Evolutionary conservation across 1,139 yeast species (phyloP).

Genomic region (Lodderomyces parapsilosis): DNA sequence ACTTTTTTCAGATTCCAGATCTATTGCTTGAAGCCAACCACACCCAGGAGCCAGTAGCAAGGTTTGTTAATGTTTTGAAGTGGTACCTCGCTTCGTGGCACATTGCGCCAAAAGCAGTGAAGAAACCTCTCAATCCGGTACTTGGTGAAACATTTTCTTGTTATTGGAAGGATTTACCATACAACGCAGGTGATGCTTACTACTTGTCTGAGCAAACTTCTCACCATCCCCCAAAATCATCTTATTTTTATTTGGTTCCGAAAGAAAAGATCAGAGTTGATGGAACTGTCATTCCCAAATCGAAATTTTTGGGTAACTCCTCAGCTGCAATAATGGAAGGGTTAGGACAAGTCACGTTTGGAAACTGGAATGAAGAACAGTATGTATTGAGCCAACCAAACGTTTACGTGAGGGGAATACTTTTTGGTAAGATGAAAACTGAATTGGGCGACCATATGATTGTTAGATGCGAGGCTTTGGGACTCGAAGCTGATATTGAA

Average conservation of each 20-base stretch:
- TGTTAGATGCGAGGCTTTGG: constrained; percentile 61
- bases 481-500: constrained; percentile 77
- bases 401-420: constrained; percentile 90
- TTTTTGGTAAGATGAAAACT: constrained; percentile 84
- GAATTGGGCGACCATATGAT: constrained; percentile 91
- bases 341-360: constrained; percentile 66
- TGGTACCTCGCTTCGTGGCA: constrained; percentile 98
- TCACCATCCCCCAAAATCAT: constrained; percentile 97
- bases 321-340: constrained; percentile 99
- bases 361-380: constrained; percentile 61
- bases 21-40: constrained; percentile 68
- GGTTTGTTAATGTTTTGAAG: constrained; percentile 72
- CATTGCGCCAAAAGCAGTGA: constrained; percentile 96
- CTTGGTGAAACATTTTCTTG: constrained; percentile 87
- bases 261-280: constrained; percentile 80
- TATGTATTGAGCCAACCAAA: constrained; percentile 90
- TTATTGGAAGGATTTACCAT: constrained; percentile 56
- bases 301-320: constrained; percentile 88
- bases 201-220: constrained; percentile 93
- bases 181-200: constrained; percentile 54
- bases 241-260: constrained; percentile 87
- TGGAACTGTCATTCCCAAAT: constrained; percentile 83
- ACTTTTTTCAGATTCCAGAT: constrained; percentile 81
- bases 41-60: constrained; percentile 54
- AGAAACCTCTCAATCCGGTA: constrained; percentile 93